Conservation (phyloP, 495 filamentous ascomycete genomes). For the Podospora appendiculata region DNA sequence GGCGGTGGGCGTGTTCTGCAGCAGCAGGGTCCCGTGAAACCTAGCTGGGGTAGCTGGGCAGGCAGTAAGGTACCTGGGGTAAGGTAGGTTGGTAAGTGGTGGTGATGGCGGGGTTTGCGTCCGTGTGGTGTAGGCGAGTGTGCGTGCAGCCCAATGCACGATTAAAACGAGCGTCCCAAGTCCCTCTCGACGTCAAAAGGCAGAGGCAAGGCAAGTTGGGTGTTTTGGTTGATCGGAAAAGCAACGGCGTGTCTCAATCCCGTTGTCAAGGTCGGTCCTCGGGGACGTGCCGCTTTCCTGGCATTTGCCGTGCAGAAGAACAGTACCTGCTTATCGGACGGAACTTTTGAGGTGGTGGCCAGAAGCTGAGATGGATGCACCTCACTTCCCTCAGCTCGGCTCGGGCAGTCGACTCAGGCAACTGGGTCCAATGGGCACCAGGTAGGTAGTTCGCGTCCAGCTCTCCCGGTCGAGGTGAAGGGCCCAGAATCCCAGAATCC, state of each 20-base stretch:
- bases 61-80: neutral
- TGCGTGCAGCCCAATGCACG: too few species aligned
- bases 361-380: neutral
- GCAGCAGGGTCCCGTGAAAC: neutral
- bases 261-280: neutral
- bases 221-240: neutral
- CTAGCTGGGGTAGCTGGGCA: conserved; percentile 5
- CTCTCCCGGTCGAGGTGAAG: too few species aligned
- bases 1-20: conserved; percentile 19
- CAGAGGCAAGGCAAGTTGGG: neutral
- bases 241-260: neutral
- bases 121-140: neutral
- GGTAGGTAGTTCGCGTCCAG: too few species aligned
- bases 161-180: neutral
- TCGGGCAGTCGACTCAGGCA: too few species aligned
- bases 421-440: too few species aligned
- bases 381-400: too few species aligned
- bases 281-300: conserved; percentile 10
- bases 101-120: conserved; percentile 18
- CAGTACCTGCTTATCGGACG: neutral
- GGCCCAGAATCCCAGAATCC: too few species aligned
- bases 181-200: neutral
- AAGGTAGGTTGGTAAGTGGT: neutral
- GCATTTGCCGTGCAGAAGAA: conserved; percentile 4
- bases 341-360: neutral